Evolutionary conservation across 2,329 filamentous ascomycete genomes (phyloP).

Genomic region (Xylariaceae sp.): DNA sequence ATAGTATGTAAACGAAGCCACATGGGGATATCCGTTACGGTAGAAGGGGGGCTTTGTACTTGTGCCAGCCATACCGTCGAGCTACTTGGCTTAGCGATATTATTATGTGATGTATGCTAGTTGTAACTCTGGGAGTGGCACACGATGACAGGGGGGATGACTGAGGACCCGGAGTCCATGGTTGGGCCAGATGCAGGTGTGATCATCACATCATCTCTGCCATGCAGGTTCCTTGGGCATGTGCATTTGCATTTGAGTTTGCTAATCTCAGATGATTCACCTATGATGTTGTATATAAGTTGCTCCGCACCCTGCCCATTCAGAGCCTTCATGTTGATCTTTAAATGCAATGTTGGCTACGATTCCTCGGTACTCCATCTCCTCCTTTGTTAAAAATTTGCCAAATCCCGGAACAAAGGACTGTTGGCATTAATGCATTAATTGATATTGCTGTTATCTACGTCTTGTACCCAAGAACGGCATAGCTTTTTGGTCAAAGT

Average conservation of each 20-base stretch:
- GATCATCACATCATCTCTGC: constrained; percentile 27
- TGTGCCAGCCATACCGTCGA: constrained; percentile 4
- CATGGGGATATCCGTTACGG: constrained; percentile 14
- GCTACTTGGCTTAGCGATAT: constrained; percentile 19
- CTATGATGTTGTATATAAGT: constrained; percentile 12
- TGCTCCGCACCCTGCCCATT: not conserved
- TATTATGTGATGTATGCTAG: too few relatives aligned
- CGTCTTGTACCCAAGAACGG: not conserved
- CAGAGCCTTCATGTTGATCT: not conserved
- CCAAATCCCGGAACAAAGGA: not conserved
- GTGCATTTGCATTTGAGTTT: constrained; percentile 12
- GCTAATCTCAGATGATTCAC: constrained; percentile 7
- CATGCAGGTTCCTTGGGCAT: constrained; percentile 12
- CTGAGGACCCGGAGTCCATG: constrained; percentile 16
- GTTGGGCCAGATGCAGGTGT: constrained; percentile 23
- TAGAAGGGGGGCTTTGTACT: not conserved
- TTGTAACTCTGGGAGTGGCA: constrained; percentile 11
- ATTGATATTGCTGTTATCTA: not conserved
- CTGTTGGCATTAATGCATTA: not conserved
- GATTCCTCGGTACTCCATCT: not conserved
- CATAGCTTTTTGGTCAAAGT: not conserved
- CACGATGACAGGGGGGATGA: constrained; percentile 13
- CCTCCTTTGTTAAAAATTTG: not conserved
- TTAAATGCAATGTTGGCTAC: not conserved
- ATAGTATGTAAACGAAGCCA: constrained; percentile 5